Conservation (phyloP, 768 basidiomycete species). For the Mycena sanguinolenta region DNA sequence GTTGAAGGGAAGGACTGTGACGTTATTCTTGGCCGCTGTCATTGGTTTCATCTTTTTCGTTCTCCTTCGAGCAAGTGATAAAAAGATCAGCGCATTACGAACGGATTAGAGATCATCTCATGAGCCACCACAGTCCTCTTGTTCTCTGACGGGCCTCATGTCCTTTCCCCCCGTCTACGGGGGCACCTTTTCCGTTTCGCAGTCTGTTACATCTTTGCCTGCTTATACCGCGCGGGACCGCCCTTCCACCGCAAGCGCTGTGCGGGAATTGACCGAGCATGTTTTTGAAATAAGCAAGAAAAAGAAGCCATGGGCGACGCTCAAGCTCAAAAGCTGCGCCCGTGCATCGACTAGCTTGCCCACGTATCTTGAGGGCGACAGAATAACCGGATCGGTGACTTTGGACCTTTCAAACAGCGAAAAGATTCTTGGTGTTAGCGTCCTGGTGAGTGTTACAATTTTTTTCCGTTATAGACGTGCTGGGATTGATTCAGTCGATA, state of each 20-base stretch:
- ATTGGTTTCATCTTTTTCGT: neutral
- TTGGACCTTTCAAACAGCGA: constrained; percentile 44
- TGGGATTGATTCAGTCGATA: neutral
- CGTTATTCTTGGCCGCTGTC: neutral
- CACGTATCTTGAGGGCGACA: constrained; percentile 40
- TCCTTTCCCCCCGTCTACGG: constrained; percentile 30
- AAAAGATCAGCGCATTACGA: constrained; percentile 5
- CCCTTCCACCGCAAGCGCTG: constrained; percentile 29
- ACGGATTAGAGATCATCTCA: constrained; percentile 3
- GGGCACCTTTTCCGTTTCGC: constrained; percentile 25
- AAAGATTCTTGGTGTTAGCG: constrained; percentile 51
- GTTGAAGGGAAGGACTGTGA: too few species aligned
- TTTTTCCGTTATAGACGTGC: neutral
- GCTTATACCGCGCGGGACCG: constrained; percentile 30
- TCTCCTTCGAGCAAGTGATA: constrained; percentile 6
- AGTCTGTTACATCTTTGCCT: constrained; percentile 32
- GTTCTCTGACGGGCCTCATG: constrained; percentile 25
- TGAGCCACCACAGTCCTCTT: constrained; percentile 3
- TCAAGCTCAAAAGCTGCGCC: constrained; percentile 55
- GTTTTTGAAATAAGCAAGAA: constrained; percentile 36
- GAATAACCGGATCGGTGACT: constrained; percentile 33
- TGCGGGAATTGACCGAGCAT: constrained; percentile 32
- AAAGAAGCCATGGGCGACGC: constrained; percentile 51
- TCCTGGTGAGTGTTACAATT: constrained; percentile 50
- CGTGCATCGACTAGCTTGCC: constrained; percentile 42